Conservation (phyloP, 495 filamentous ascomycete species). For the Viridothelium virens region DNA sequence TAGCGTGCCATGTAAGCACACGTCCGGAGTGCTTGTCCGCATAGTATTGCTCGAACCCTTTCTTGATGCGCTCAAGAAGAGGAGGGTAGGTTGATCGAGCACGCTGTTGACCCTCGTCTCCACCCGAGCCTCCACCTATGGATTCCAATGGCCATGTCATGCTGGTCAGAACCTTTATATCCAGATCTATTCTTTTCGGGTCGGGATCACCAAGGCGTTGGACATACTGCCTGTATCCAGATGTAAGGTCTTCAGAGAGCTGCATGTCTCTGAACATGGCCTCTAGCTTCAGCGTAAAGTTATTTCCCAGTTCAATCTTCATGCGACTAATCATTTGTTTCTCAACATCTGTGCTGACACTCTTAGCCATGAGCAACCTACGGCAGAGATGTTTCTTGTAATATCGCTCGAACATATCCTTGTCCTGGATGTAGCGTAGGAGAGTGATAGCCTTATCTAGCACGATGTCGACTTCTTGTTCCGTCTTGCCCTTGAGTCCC, state of each 20-base stretch:
- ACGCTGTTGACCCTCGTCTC: slow-evolving; percentile 42
- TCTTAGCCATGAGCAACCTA: slow-evolving; percentile 75
- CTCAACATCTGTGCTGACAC: slow-evolving; percentile 81
- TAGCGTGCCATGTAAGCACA: slow-evolving; percentile 73
- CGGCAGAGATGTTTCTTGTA: slow-evolving; percentile 95
- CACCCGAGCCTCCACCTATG: slow-evolving; percentile 58
- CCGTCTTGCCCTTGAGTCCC: slow-evolving; percentile 86
- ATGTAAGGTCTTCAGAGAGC: slow-evolving; percentile 74
- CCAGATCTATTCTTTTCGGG: slow-evolving; percentile 63
- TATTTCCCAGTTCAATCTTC: slow-evolving; percentile 90
- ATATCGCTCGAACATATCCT: slow-evolving; percentile 94
- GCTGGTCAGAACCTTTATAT: slow-evolving; percentile 76
- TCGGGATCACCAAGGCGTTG: slow-evolving; percentile 55
- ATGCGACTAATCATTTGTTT: slow-evolving; percentile 93
- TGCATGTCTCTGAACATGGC: slow-evolving; percentile 99
- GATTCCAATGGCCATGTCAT: slow-evolving; percentile 91
- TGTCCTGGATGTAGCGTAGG: slow-evolving; percentile 77
- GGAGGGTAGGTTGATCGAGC: slow-evolving; percentile 58
- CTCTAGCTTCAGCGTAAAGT: slow-evolving; percentile 87
- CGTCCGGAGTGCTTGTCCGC: slow-evolving; percentile 78
- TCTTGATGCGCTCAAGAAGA: slow-evolving; percentile 66
- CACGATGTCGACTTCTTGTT: slow-evolving; percentile 75
- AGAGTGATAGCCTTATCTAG: slow-evolving; percentile 86
- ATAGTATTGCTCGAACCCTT: slow-evolving; percentile 88
- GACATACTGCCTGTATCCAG: slow-evolving; percentile 64